Evolutionary conservation across 345 rosid genomes (phyloP), one percentile per base, ranked within the genome.

Genomic region (Corymbia maculata): DNA sequence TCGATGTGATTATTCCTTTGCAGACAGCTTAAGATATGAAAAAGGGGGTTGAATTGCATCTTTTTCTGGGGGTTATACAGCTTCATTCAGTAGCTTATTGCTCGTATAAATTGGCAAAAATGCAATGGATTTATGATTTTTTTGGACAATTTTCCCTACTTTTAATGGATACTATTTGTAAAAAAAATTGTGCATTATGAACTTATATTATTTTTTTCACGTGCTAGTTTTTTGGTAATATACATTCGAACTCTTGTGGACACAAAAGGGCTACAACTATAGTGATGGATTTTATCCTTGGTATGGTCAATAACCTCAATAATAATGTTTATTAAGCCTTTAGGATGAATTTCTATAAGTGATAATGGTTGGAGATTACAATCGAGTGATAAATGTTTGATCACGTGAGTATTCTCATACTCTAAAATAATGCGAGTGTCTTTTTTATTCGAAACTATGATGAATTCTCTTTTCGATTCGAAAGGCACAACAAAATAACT

Each of bases 401-500:
- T 61, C 13, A 15, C 32, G 1, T 26, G 30, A 28, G 16, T 88
- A 95, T 95, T 17, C n/a, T 64, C 9, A n/a, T 64, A n/a, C 17
- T n/a, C 8, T 64, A 13, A 32, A 64, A 13, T 13, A 64, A n/a
- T 13, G 14, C 1, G 14, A 9, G 36, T 0, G 1, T 64, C 75
- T 64, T n/a, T 9, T 13, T 6, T 17, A 64, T n/a, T 64, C 15
- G 36, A 64, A 64, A n/a, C n/a, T 36, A 64, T 0, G 9, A 13
- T 64, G 1, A n/a, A n/a, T 64, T n/a, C 14, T 9, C 10, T 64
- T n/a, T 64, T 6, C 17, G n/a, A n/a, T 17, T n/a, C 7, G 9
- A 64, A 64, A 14, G n/a, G 42, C 36, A n/a, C 42, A 64, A 14
- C 19, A n/a, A n/a, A 64, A 64, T n/a, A 14, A n/a, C 42, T 64